Evolutionary conservation across 139 green algal species (phyloP).

Genomic region (Coccomyxa sp.): DNA sequence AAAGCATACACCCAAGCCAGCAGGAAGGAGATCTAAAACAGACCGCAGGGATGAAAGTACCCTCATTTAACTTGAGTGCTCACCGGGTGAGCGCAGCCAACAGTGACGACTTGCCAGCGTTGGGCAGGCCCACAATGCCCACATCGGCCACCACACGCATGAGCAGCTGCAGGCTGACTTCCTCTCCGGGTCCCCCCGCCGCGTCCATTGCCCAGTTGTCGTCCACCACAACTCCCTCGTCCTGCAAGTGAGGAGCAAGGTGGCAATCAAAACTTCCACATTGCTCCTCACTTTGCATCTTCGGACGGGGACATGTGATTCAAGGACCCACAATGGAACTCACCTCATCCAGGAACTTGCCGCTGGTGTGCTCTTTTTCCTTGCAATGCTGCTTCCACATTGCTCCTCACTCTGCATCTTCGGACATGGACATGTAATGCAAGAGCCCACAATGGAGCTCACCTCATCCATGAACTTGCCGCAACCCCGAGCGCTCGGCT

Average conservation of each 20-base stretch:
- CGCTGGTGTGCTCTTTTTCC: background rate
- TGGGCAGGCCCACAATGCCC: conserved; percentile 92
- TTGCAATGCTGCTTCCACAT: background rate
- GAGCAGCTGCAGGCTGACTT: conserved; percentile 67
- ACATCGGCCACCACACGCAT: conserved; percentile 87
- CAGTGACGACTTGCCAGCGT: conserved; percentile 78
- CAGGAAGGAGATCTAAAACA: no score
- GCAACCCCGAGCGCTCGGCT: conserved; percentile 2
- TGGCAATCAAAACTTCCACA: background rate
- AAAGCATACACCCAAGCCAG: no score
- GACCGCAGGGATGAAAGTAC: no score
- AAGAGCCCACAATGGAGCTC: background rate
- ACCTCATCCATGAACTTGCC: background rate
- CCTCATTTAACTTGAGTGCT: background rate
- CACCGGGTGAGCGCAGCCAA: conserved; percentile 66
- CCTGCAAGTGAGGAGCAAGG: conserved; percentile 9
- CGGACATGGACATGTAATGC: conserved; percentile 22
- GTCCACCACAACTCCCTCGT: conserved; percentile 62
- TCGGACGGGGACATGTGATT: background rate
- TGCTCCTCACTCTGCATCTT: background rate
- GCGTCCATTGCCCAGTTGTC: conserved; percentile 57
- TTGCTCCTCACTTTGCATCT: background rate
- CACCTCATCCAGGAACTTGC: background rate
- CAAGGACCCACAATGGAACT: no score
- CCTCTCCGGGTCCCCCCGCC: conserved; percentile 56